Evolutionary conservation across 371 early-diverging fungal genomes (phyloP).

Genomic region (Mucor ambiguus): DNA sequence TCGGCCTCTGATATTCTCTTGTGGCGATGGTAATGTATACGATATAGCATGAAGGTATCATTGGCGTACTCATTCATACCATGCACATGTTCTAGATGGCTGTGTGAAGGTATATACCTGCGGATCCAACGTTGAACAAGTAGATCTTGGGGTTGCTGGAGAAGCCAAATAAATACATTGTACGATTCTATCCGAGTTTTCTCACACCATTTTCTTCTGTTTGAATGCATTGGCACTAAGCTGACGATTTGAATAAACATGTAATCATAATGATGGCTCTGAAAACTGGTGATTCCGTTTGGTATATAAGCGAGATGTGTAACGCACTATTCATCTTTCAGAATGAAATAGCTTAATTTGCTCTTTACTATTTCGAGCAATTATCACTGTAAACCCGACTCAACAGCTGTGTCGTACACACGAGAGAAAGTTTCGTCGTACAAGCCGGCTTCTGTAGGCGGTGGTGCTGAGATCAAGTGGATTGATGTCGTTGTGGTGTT

Average conservation of each 20-base stretch:
- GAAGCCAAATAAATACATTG: background rate
- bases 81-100: conserved; percentile 25
- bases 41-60: background rate
- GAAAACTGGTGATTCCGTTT: background rate
- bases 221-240: background rate
- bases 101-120: conserved; percentile 47
- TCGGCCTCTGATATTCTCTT: conserved; percentile 75
- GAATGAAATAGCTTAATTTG: background rate
- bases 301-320: background rate
- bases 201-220: background rate
- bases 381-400: background rate
- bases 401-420: background rate
- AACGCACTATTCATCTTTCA: background rate
- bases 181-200: background rate
- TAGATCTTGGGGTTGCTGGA: background rate
- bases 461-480: too few relatives aligned
- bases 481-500: too few relatives aligned
- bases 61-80: background rate
- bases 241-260: background rate
- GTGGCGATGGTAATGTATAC: conserved; percentile 73
- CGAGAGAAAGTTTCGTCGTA: background rate
- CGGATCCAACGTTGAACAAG: conserved; percentile 7
- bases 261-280: background rate
- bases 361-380: background rate
- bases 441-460: background rate